These are phyloP conservation scores for Leptoxyphium fumago DNA, from an alignment of 2,329 filamentous ascomycete genomes.

Conservation along the genomic window DNA sequence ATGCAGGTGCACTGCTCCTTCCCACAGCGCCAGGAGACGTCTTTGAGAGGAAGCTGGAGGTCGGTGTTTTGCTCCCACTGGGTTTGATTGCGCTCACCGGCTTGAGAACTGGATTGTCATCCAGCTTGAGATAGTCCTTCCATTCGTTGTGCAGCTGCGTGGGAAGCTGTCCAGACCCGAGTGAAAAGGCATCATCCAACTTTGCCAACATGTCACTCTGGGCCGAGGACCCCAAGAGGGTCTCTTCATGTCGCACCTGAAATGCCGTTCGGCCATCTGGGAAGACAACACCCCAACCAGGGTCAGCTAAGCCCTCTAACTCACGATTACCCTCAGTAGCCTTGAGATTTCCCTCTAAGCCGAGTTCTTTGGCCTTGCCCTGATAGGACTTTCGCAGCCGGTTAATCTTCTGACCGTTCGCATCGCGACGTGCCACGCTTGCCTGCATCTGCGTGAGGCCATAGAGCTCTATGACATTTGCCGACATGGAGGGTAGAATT, in stretches of 20 bases:
- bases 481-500: conserved; percentile 40
- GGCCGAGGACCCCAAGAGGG: conserved; percentile 6
- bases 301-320: conserved; percentile 21
- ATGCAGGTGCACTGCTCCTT: conserved; percentile 20
- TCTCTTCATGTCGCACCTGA: conserved; percentile 3
- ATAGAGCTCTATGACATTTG: conserved; percentile 47
- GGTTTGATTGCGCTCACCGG: background rate
- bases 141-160: conserved; percentile 26
- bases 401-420: conserved; percentile 51
- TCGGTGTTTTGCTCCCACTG: conserved; percentile 4
- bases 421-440: conserved; percentile 43
- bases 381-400: conserved; percentile 44
- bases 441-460: conserved; percentile 40
- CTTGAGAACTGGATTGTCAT: conserved; percentile 24
- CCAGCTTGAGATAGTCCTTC: conserved; percentile 29
- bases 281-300: conserved; percentile 11
- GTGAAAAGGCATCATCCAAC: conserved; percentile 27
- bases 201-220: conserved; percentile 15
- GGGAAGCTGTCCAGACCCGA: conserved; percentile 29
- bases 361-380: conserved; percentile 35
- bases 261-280: conserved; percentile 23
- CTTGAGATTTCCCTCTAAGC: conserved; percentile 35
- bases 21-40: conserved; percentile 8
- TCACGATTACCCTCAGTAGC: conserved; percentile 25
- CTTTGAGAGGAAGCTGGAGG: conserved; percentile 14